Percentiles rank a stretch among this genome's conserved stretches.
phyloP scores from a whole-genome alignment of 495 filamentous ascomycete species.

The Hypoxylon intermedium region DNA sequence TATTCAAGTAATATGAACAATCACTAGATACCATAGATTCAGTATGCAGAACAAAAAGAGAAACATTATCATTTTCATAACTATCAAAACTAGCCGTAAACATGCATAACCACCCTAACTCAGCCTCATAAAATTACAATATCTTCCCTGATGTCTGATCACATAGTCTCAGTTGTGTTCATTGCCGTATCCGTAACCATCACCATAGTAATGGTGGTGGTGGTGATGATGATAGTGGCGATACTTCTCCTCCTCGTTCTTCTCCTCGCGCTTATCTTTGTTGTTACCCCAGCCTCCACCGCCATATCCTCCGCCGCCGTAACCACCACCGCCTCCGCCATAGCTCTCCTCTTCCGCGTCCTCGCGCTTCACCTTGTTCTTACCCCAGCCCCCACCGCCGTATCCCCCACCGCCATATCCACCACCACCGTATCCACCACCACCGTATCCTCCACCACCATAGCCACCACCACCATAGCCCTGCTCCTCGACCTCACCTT shows the following conservation, averaged over 20 bases:
- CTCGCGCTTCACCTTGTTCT: neutral
- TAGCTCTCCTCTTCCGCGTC: neutral
- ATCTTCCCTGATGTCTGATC: too few species aligned
- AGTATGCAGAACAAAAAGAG: too few species aligned
- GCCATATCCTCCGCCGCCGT: neutral
- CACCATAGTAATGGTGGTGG: too few species aligned
- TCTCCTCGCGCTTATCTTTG: neutral
- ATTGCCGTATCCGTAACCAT: neutral
- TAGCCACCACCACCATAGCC: neutral
- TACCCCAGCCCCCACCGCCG: neutral
- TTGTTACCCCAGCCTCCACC: conserved; percentile 2
- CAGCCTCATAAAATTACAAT: too few species aligned
- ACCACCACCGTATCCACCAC: neutral
- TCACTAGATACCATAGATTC: too few species aligned
- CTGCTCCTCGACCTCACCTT: neutral
- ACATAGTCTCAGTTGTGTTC: too few species aligned
- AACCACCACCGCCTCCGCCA: neutral
- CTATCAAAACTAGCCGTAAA: conserved; percentile 3
- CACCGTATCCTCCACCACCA: neutral
- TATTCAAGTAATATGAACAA: too few species aligned
- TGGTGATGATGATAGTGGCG: neutral
- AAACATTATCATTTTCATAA: too few species aligned
- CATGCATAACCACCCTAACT: too few species aligned
- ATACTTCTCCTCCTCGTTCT: neutral
- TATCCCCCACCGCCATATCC: neutral